Base-by-base conservation (phyloP, 805 yeast genomes). In the Ogataea glucozyma region DNA sequence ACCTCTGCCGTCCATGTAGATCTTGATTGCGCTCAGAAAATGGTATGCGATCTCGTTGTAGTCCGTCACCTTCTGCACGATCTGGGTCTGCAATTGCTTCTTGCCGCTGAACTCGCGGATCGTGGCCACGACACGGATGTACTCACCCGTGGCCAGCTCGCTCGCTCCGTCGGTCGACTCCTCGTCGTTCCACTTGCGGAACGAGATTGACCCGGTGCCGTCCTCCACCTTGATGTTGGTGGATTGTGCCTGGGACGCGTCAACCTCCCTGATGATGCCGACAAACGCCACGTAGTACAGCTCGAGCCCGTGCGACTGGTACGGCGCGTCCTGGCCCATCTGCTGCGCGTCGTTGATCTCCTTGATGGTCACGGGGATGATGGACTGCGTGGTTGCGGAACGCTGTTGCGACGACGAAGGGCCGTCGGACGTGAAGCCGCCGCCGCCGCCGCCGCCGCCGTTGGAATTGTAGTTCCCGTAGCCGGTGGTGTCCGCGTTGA, bases 331-430 rank as follows among this genome's bases (percentile, higher is more conserved):
- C 30, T 83, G 85, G 3, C 77, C 74, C 4, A 70, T 66, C 44
- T 79, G 86, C 12, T 72, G 68, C 4, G 85, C 74, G 40, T 82
- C 87, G 45, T 75, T 69, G 46, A 85, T 72, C 61, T 83, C 86
- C 57, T 83, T 85, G 53, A 85, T 79, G 1, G 95, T 85, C 10
- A 84, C 88, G 2, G 95, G 90, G 1, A 74, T 75, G 17, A 78
- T 55, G 9, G 53, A 60, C 58, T 55, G 69, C 54, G 46, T 65
- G 44, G 48, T 60, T 61, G 51, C 48, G 24, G 42, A 64, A 40
- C 53, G 51, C 40, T 36, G 50, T 20, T 58, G 63, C 2, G 62
- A 54, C 2, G 54, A 45, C 10, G 44, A 16, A 9, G 45, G 33
- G 1, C 47, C 49, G 12, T 46, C 57, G 4, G 56, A 49, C 44